Base-by-base conservation (phyloP, 2,329 filamentous ascomycete species). In the Calonectria fujianensis region DNA sequence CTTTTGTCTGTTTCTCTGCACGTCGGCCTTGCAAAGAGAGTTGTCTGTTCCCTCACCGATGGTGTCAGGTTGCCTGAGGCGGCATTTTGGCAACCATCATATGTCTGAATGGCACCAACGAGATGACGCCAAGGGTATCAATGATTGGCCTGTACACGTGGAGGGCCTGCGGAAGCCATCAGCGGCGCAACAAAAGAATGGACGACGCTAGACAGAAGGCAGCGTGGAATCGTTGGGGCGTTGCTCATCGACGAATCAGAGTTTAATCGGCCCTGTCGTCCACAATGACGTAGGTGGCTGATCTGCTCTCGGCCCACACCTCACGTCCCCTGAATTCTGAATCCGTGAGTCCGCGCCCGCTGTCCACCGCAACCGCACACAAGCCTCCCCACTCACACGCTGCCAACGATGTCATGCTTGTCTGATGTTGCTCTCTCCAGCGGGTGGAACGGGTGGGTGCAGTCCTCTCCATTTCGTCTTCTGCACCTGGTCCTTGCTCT, bases 281-380 rank as follows among this genome's bases (percentile, higher is more conserved):
- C 74, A n/a, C 35, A 79, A 76, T 82, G 80, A 82, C 80, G 80
- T 82, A 51, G 68, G 69, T 78, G 79, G 79, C 79, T 78, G 73
- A 74, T 70, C 69, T 63, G 50, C 68, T 50, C 61, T 65, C 11
- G 66, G 65, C 69, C 63, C 74, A 66, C 73, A 41, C 57, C 69
- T 35, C 45, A 50, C 48, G 70, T 77, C 80, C 80, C 79, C 76
- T 81, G 74, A 70, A 51, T 39, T 39, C 68, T 52, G 27, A 32
- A 61, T 61, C 52, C 59, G 24, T 69, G 73, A 76, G 51, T 76
- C 72, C 69, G 61, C 35, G 72, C 72, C 78, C 57, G 57, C 57
- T 63, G 57, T 41, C 57, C 57, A 77, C 76, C 70, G 69, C 74
- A 35, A 59, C 57, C 35, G 37, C 48, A 64, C 45, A 41, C 41